Percentiles rank a stretch among this genome's conserved stretches.
Evolutionary conservation across 305 asterid species (phyloP).

Genomic region (Galium porrigens): DNA sequence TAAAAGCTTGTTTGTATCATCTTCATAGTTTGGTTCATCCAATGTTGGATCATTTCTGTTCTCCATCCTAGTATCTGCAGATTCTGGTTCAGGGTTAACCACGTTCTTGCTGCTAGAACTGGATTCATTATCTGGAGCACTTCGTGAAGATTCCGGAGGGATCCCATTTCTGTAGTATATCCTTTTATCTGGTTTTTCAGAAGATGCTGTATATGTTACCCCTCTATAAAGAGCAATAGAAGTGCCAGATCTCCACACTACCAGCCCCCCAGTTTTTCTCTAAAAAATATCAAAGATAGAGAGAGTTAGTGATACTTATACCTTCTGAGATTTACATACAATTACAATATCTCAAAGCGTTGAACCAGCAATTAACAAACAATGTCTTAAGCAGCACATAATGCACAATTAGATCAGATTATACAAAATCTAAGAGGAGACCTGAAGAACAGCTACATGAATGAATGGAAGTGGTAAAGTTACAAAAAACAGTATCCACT

Average conservation of each 20-base stretch:
- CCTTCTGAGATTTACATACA: neutral
- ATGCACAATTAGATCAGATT: neutral
- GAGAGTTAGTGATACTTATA: neutral
- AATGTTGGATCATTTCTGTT: conserved; percentile 21
- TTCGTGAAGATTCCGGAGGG: conserved; percentile 20
- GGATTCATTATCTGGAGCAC: conserved; percentile 19
- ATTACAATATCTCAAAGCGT: neutral
- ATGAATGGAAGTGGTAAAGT: conserved; percentile 4
- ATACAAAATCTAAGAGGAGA: neutral
- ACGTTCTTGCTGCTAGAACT: conserved; percentile 14
- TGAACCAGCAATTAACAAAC: neutral
- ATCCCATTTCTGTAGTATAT: conserved; percentile 27
- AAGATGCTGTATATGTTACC: conserved; percentile 42
- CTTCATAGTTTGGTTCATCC: conserved; percentile 56
- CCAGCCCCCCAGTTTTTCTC: conserved; percentile 96
- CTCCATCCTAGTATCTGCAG: conserved; percentile 20
- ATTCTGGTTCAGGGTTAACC: conserved; percentile 24
- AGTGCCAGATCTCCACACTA: conserved; percentile 92
- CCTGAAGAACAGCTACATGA: neutral
- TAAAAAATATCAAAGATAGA: conserved; percentile 20
- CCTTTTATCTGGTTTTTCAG: conserved; percentile 26
- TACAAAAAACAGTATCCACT: neutral
- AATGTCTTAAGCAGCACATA: neutral
- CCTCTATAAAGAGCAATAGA: conserved; percentile 80
- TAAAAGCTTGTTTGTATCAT: conserved; percentile 54